phyloP scores from a whole-genome alignment of 1,284 basidiomycete genomes.

The Volvariella surrecta region DNA sequence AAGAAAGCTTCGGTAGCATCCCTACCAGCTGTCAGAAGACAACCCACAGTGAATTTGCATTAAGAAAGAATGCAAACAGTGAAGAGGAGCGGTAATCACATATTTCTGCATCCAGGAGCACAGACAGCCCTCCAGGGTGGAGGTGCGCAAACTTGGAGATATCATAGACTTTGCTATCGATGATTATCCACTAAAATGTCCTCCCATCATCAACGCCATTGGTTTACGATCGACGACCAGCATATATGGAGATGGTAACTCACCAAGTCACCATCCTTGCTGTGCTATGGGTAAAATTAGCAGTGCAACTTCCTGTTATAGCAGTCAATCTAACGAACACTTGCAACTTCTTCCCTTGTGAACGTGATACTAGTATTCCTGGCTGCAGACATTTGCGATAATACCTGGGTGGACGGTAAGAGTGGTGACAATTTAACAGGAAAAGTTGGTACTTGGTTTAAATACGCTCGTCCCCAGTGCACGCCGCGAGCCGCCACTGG shows the following conservation, averaged over 20 bases:
- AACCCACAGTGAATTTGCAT: too few species aligned
- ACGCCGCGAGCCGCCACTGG: too few species aligned
- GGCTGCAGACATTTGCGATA: too few species aligned
- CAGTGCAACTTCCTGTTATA: too few species aligned
- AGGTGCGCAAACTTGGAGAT: constrained; percentile 69
- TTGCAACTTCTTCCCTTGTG: constrained; percentile 45
- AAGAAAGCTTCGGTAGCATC: constrained; percentile 81
- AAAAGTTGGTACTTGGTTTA: too few species aligned
- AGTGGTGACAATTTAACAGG: too few species aligned
- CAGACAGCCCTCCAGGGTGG: constrained; percentile 77
- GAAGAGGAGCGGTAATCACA: constrained; percentile 29
- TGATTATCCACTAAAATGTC: constrained; percentile 80
- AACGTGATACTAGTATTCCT: constrained; percentile 30
- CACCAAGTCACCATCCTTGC: constrained; percentile 53
- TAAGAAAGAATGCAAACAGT: constrained; percentile 18
- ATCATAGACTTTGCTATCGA: constrained; percentile 81
- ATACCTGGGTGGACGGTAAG: too few species aligned
- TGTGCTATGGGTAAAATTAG: constrained; percentile 48
- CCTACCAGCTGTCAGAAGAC: constrained; percentile 50
- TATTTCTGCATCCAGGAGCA: constrained; percentile 66
- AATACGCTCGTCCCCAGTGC: too few species aligned
- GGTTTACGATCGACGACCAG: too few species aligned
- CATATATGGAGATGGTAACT: constrained; percentile 7
- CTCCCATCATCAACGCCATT: too few species aligned
- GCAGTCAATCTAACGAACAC: constrained; percentile 23